Base-by-base conservation (phyloP, 2,329 filamentous ascomycete species). In the Claviceps arundinis region DNA sequence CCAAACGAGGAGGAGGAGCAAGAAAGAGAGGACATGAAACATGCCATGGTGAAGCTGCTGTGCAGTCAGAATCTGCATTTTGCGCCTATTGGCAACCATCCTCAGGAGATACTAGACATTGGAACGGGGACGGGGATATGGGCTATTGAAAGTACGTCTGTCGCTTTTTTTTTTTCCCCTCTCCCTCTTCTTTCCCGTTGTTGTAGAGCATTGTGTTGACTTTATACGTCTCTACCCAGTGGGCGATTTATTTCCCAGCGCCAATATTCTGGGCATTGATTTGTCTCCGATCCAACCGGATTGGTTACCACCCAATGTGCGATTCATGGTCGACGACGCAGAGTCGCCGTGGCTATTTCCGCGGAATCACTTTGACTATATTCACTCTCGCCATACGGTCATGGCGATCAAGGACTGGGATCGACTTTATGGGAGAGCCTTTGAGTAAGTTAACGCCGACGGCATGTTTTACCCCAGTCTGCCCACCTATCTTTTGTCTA, bases 1-100 rank as follows among this genome's bases (percentile, higher is more conserved):
- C 78, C 79, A 26, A 82, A 81, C 52, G 79, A 82, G 54, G 78
- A 80, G 48, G 65, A 72, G 5, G 78, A 82, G 63, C 77, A 80
- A 60, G 76, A 80, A 56, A 67, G 76, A 40, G 73, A 79, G 57
- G 76, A 80, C 50, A 72, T 81, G 69, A 77, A 76, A 58, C 77
- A 79, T 60, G 66, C 70, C 55, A 74, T 77, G 69, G 64, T 75
- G 43, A 73, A 71, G 60, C 58, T 75, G 52, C 64, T 77, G 16
- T 74, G 72, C 54, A 70, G 70, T 51, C 65, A 70, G 38, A 68
- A 68, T 53, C 64, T 80, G n/a, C 70, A 74, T 58, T 76, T 76
- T 59, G 74, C 76, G 3, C 75, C 76, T 2, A 69, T 79, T 48
- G 69, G 68, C 5, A 62, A 69, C 2, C 62, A 70, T 42, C 70